Conservation (phyloP, 352 stramenopile genomes). For the Stephanocyclus meneghinianus region DNA sequence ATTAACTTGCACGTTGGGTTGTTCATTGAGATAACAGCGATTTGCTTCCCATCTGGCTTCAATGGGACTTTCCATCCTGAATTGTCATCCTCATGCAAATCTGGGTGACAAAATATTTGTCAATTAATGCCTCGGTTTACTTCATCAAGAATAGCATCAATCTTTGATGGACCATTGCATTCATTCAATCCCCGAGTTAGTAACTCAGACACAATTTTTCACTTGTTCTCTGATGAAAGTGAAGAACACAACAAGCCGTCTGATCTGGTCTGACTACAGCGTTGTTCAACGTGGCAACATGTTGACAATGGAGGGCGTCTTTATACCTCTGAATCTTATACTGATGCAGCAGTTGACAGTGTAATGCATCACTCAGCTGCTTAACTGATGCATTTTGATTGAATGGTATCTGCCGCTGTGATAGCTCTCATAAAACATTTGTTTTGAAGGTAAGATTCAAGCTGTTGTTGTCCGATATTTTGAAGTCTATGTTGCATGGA, state of each 20-base stretch:
- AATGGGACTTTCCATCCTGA: constrained; percentile 5
- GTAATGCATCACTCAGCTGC: not conserved
- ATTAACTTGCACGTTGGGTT: not conserved
- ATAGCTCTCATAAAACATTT: not conserved
- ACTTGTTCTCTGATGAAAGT: constrained; percentile 2
- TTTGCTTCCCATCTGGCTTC: not conserved
- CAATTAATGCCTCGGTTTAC: not conserved
- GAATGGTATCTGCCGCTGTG: not conserved
- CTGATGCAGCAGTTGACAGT: not conserved
- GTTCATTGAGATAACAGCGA: not conserved
- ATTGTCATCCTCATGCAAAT: constrained; percentile 2
- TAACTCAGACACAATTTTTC: not conserved
- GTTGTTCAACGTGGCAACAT: not conserved
- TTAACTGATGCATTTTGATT: not conserved
- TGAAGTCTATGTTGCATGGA: constrained; percentile 4
- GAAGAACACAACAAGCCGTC: not conserved
- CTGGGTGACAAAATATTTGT: not conserved
- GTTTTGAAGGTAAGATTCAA: not conserved
- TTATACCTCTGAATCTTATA: constrained; percentile 2
- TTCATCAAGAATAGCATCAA: not conserved
- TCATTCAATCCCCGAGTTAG: not conserved
- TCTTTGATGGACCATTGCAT: not conserved
- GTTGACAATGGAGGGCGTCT: not conserved
- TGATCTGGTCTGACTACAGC: not conserved
- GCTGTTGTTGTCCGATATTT: not conserved